Conservation (phyloP, 1,284 basidiomycete genomes). For the Cutaneotrichosporon daszewskae region DNA sequence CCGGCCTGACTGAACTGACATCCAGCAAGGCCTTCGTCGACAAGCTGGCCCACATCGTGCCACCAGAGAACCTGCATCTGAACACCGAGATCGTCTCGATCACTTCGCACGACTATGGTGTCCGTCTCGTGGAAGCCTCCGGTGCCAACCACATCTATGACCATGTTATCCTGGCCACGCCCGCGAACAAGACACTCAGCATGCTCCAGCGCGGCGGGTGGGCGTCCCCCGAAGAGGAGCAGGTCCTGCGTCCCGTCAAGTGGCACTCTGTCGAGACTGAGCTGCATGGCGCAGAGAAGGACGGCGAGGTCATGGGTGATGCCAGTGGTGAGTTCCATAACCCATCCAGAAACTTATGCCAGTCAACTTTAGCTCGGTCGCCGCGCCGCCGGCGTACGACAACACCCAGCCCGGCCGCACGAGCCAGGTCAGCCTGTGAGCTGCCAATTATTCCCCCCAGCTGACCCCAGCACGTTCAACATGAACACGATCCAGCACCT, state of each 20-base stretch:
- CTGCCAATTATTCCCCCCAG: slow-evolving; percentile 13
- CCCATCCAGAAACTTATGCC: too few relatives aligned
- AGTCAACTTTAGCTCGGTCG: background rate
- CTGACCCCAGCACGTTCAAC: slow-evolving; percentile 52
- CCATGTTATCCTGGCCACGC: slow-evolving; percentile 67
- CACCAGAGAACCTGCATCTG: slow-evolving; percentile 56
- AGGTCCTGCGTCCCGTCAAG: slow-evolving; percentile 56
- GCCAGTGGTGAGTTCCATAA: too few relatives aligned
- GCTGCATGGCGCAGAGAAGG: too few relatives aligned
- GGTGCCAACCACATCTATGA: slow-evolving; percentile 54
- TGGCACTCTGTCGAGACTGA: slow-evolving; percentile 69
- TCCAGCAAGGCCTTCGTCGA: slow-evolving; percentile 58
- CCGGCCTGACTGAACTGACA: slow-evolving; percentile 26
- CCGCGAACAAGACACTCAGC: slow-evolving; percentile 62
- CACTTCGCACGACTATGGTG: slow-evolving; percentile 25
- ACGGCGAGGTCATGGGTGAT: too few relatives aligned
- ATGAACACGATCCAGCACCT: slow-evolving; percentile 77
- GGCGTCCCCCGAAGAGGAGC: slow-evolving; percentile 56
- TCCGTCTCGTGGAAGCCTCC: slow-evolving; percentile 32
- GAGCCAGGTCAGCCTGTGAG: slow-evolving; percentile 57
- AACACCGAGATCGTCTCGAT: slow-evolving; percentile 54
- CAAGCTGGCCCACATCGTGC: slow-evolving; percentile 57
- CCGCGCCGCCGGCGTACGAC: slow-evolving; percentile 14
- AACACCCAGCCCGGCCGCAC: slow-evolving; percentile 1
- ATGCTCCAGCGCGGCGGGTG: slow-evolving; percentile 58